These are phyloP conservation scores for Claviceps arundinis DNA, from an alignment of 2,329 filamentous ascomycete species.

Conservation along the genomic window DNA sequence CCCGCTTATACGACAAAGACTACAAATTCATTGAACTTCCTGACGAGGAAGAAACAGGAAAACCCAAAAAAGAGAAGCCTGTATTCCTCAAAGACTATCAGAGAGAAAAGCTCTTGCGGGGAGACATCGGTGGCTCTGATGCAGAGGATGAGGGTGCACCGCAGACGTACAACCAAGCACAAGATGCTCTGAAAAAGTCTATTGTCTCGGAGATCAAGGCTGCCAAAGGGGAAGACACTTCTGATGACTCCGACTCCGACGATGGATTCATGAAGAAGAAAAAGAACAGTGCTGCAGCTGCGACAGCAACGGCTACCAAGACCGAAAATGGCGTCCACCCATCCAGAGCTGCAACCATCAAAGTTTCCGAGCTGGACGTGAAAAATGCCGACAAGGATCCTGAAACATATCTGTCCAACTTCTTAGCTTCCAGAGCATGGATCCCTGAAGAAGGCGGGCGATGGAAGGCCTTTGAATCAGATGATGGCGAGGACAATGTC, in stretches of 20 bases:
- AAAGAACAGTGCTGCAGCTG: slow-evolving; percentile 23
- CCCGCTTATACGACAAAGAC: slow-evolving; percentile 72
- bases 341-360: slow-evolving; percentile 33
- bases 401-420: slow-evolving; percentile 87
- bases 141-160: slow-evolving; percentile 44
- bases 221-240: slow-evolving; percentile 30
- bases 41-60: slow-evolving; percentile 28
- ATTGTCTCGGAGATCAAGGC: slow-evolving; percentile 73
- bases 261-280: slow-evolving; percentile 62
- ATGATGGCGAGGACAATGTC: slow-evolving; percentile 66
- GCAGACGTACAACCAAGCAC: slow-evolving; percentile 75
- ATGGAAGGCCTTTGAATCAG: slow-evolving; percentile 79
- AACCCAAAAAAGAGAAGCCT: slow-evolving; percentile 62
- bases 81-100: slow-evolving; percentile 86
- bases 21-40: slow-evolving; percentile 65
- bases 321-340: slow-evolving; percentile 39
- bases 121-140: slow-evolving; percentile 46
- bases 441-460: slow-evolving; percentile 51
- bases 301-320: slow-evolving; percentile 13
- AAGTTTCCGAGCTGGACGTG: slow-evolving; percentile 49
- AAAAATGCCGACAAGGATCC: slow-evolving; percentile 74
- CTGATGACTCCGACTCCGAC: slow-evolving; percentile 45
- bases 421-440: slow-evolving; percentile 87
- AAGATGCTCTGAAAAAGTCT: slow-evolving; percentile 65
- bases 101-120: slow-evolving; percentile 71